These are phyloP conservation scores for Clitopilus hobsonii DNA, from an alignment of 768 basidiomycete species.

Conservation along the genomic window DNA sequence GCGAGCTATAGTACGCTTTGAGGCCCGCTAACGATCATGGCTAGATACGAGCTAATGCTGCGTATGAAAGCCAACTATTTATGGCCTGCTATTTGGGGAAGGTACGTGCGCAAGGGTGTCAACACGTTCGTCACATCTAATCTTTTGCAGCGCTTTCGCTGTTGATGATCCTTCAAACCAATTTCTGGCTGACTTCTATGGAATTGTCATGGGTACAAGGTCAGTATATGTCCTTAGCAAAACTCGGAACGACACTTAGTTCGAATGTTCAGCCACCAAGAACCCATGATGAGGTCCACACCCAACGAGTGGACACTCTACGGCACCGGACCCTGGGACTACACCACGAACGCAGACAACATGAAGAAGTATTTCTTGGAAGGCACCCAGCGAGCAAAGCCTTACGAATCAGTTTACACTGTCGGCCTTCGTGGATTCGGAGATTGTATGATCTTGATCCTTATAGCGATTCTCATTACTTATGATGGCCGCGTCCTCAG, in stretches of 20 bases:
- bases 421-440: constrained; percentile 67
- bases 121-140: background rate
- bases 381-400: constrained; percentile 52
- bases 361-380: constrained; percentile 61
- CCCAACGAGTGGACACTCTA: constrained; percentile 61
- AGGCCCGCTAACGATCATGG: background rate
- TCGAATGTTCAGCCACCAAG: constrained; percentile 45
- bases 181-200: constrained; percentile 56
- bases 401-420: constrained; percentile 60
- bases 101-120: constrained; percentile 15
- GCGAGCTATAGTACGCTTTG: background rate
- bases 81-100: constrained; percentile 56
- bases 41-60: constrained; percentile 61
- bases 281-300: constrained; percentile 71
- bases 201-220: constrained; percentile 71
- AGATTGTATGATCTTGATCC: constrained; percentile 31
- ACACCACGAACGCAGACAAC: constrained; percentile 44
- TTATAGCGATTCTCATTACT: background rate
- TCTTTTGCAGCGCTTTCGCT: constrained; percentile 38
- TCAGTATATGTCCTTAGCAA: constrained; percentile 9
- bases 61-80: constrained; percentile 66
- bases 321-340: constrained; percentile 60
- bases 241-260: too few species aligned
- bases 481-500: constrained; percentile 17
- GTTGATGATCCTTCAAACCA: constrained; percentile 61